These are phyloP conservation scores for Westerdykella aurantiaca DNA, from an alignment of 2,329 filamentous ascomycete species.

Conservation along the genomic window DNA sequence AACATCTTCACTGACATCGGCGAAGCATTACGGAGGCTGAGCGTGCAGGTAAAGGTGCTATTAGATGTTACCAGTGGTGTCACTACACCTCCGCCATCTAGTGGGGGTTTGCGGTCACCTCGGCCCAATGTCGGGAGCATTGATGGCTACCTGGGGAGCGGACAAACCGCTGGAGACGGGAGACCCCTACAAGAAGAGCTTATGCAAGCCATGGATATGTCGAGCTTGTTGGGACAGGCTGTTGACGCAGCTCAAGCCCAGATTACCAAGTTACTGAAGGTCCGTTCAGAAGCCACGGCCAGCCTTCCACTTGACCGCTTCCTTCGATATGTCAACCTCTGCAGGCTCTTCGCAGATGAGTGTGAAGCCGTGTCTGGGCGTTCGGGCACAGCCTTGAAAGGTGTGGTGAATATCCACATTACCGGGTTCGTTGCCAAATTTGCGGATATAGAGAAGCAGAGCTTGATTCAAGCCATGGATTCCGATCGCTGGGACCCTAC, in stretches of 20 bases:
- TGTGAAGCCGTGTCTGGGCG: slow-evolving; percentile 79
- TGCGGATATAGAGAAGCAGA: slow-evolving; percentile 66
- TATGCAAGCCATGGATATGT: slow-evolving; percentile 69
- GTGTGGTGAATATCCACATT: slow-evolving; percentile 74
- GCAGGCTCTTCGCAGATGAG: slow-evolving; percentile 77
- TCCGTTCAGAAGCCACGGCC: slow-evolving; percentile 67
- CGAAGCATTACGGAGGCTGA: slow-evolving; percentile 77
- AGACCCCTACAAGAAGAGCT: slow-evolving; percentile 61
- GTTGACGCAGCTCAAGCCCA: slow-evolving; percentile 72
- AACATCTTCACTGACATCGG: slow-evolving; percentile 83
- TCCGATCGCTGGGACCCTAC: slow-evolving; percentile 73
- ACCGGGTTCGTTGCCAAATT: slow-evolving; percentile 70
- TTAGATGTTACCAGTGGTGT: slow-evolving; percentile 84
- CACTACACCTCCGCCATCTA: slow-evolving; percentile 41
- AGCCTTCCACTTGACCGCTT: slow-evolving; percentile 64
- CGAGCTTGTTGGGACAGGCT: slow-evolving; percentile 70
- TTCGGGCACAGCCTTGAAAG: slow-evolving; percentile 69
- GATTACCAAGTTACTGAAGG: slow-evolving; percentile 69
- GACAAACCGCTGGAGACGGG: slow-evolving; percentile 10
- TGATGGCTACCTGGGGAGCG: slow-evolving; percentile 36
- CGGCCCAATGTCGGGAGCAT: slow-evolving; percentile 39
- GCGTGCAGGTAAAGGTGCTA: slow-evolving; percentile 89
- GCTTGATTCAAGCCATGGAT: slow-evolving; percentile 70
- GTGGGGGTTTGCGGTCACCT: slow-evolving; percentile 42
- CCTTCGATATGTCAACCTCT: slow-evolving; percentile 75